Evolutionary conservation across 164 flowering plant species (phyloP).

Genomic region (Warburgia ugandensis): DNA sequence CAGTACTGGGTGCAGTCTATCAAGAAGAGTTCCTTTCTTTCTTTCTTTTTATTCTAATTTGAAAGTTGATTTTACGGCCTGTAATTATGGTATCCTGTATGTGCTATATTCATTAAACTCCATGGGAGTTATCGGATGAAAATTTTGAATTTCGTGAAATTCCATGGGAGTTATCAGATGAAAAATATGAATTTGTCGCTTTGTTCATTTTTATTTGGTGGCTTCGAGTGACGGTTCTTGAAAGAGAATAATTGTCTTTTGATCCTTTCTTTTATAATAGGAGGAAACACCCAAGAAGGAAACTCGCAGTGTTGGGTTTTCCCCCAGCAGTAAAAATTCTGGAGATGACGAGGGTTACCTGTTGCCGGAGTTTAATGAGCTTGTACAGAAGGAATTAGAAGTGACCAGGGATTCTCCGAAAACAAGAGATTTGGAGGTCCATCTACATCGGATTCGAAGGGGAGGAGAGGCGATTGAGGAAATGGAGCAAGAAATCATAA

Average conservation of each 20-base stretch:
- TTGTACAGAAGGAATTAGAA: conserved; percentile 40
- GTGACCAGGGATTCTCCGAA: conserved; percentile 19
- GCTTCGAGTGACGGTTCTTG: too few species aligned
- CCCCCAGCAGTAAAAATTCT: conserved; percentile 31
- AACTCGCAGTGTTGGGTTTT: conserved; percentile 18
- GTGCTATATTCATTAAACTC: background rate
- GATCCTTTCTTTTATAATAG: conserved; percentile 13
- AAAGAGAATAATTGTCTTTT: background rate
- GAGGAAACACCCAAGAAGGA: conserved; percentile 21
- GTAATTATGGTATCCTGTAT: background rate
- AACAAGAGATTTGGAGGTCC: conserved; percentile 25
- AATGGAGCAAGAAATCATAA: conserved; percentile 49
- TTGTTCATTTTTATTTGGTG: too few species aligned
- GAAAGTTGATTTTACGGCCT: background rate
- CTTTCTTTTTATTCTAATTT: too few species aligned
- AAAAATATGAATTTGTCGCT: too few species aligned
- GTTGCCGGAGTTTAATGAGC: conserved; percentile 55
- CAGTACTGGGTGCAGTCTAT: too few species aligned
- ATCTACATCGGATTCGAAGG: conserved; percentile 6
- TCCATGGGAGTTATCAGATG: too few species aligned
- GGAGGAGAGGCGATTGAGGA: conserved; percentile 12
- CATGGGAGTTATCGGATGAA: too few species aligned
- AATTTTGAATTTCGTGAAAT: too few species aligned
- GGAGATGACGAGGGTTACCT: conserved; percentile 46
- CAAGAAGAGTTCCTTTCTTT: too few species aligned